Percentiles rank a stretch among this genome's conserved stretches.
phyloP scores from a whole-genome alignment of 495 filamentous ascomycete species.

The Penicillium turbatum region DNA sequence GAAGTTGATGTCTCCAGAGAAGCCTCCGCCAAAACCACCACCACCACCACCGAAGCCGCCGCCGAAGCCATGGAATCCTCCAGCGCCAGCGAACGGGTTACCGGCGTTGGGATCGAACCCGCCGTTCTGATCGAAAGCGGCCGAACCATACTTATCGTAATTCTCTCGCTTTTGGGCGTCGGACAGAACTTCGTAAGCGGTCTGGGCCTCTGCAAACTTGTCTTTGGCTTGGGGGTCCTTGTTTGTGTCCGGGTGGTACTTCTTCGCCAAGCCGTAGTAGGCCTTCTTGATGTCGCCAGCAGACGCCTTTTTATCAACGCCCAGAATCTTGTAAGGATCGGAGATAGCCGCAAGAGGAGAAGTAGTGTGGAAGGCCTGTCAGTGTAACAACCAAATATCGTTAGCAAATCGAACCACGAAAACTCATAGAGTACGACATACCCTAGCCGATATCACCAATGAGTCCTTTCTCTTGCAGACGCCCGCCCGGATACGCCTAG shows the following conservation, averaged over 20 bases:
- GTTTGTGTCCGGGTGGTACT: constrained; percentile 96
- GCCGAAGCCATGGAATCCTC: constrained; percentile 51
- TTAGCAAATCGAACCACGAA: background rate
- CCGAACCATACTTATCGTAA: constrained; percentile 84
- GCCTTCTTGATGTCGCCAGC: constrained; percentile 92
- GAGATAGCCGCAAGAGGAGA: constrained; percentile 56
- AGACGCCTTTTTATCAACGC: constrained; percentile 77
- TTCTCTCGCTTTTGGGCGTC: constrained; percentile 88
- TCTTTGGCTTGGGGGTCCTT: constrained; percentile 90
- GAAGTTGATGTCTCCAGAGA: constrained; percentile 81
- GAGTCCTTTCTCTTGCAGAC: constrained; percentile 22
- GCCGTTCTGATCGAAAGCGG: constrained; percentile 76
- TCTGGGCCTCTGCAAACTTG: constrained; percentile 85
- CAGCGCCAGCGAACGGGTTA: constrained; percentile 57
- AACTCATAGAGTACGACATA: constrained; percentile 21
- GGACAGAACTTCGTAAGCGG: constrained; percentile 86
- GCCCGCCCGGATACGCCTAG: constrained; percentile 22
- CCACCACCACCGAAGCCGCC: constrained; percentile 53
- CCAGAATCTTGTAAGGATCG: constrained; percentile 82
- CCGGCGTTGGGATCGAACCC: constrained; percentile 69
- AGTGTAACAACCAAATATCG: background rate
- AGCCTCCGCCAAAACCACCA: constrained; percentile 53
- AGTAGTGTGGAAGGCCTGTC: constrained; percentile 74
- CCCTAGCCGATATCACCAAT: constrained; percentile 22
- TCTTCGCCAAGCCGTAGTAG: constrained; percentile 97